phyloP scores from a whole-genome alignment of 768 basidiomycete genomes.

The Mycena pura region DNA sequence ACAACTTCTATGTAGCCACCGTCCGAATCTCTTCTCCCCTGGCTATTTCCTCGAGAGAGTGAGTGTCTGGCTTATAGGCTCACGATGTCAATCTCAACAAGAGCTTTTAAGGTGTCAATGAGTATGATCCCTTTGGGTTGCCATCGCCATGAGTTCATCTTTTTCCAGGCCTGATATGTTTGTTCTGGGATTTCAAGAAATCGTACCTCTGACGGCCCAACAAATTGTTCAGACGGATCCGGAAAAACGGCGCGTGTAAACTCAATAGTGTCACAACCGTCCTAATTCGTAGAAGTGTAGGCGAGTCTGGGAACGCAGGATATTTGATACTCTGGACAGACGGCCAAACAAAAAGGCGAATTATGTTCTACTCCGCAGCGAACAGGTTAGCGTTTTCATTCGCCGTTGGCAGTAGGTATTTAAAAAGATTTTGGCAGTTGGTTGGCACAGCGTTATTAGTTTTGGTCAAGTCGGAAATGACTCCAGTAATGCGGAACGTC shows the following conservation, averaged over 20 bases:
- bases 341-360: constrained; percentile 70
- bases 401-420: constrained; percentile 2
- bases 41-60: constrained; percentile 90
- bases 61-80: constrained; percentile 35
- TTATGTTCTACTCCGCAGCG: constrained; percentile 89
- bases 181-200: constrained; percentile 93
- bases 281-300: constrained; percentile 47
- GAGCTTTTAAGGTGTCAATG: constrained; percentile 40
- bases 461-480: constrained; percentile 78
- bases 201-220: constrained; percentile 96
- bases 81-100: constrained; percentile 23
- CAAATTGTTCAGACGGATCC: constrained; percentile 97
- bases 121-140: constrained; percentile 43
- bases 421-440: constrained; percentile 56
- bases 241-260: constrained; percentile 71
- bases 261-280: background rate
- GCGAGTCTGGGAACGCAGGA: constrained; percentile 84
- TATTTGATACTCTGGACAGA: constrained; percentile 78
- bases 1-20: constrained; percentile 56
- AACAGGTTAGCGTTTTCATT: constrained; percentile 68
- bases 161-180: constrained; percentile 82
- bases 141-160: background rate
- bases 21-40: constrained; percentile 83
- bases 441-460: constrained; percentile 94
- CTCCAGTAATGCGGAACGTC: constrained; percentile 85